Evolutionary conservation across 306 rosid species (phyloP), one percentile per base, ranked within the genome.

Genomic region (Macrotyloma uniflorum): DNA sequence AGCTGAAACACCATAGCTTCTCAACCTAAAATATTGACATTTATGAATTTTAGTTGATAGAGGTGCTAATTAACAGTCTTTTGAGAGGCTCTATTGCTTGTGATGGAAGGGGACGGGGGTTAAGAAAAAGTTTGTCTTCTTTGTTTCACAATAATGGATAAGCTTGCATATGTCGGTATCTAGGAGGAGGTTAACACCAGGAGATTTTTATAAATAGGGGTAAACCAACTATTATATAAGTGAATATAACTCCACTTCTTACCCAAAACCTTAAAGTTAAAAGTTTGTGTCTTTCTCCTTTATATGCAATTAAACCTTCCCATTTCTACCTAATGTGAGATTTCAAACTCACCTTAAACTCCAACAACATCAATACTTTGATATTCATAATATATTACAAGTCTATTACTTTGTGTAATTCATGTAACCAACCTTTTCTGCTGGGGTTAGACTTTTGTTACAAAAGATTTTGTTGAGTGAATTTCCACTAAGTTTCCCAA

Each of bases 1-100:
- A 77, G 81, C 63, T 76, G 97, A 83, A 80, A 88, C 83, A 45
- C 90, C 91, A 77, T 82, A 81, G 90, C 88, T 83, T 81, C 32
- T 65, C 75, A 84, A 88, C 80, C 96, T 47, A 77, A 72, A 69
- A 42, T 24, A 8, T 42, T 53, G 19, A 53, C 30, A 80, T 42
- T 64, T 33, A 4, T 18, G 30, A 3, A 36, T 36, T 64, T 64
- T 45, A 22, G 57, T 76, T 42, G 35, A 63, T 24, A 26, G 49
- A 75, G 15, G 54, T 57, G 46, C 2, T 9, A 6, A 3, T 59
- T 46, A 47, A 16, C 11, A 4, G 19, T 62, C 45, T 58, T 57
- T 22, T 13, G 6, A 19, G 18, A 57, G 42, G 19, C 23, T 70
- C 30, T 47, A n/a, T 47, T n/a, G 18, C 45, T 16, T 69, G 15